Conservation (phyloP, 352 stramenopile genomes). For the Plasmopara muralis region DNA sequence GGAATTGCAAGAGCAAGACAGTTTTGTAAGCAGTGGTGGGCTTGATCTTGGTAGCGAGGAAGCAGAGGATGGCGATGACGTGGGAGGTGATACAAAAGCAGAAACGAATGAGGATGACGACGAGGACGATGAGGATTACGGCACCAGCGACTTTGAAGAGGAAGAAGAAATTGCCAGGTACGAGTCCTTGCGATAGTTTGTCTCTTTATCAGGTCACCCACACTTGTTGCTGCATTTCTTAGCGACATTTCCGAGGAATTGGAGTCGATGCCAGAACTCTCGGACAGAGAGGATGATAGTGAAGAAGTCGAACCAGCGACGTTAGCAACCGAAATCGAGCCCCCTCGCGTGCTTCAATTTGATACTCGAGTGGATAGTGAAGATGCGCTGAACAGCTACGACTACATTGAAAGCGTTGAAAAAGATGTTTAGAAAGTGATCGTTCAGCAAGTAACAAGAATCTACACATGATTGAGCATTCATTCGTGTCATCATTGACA, state of each 20-base stretch:
- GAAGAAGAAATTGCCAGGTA: constrained; percentile 72
- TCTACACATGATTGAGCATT: background rate
- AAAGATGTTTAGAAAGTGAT: constrained; percentile 29
- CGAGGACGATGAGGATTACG: constrained; percentile 53
- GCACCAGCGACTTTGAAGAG: constrained; percentile 81
- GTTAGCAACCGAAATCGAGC: constrained; percentile 4
- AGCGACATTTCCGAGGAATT: constrained; percentile 61
- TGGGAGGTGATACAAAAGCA: constrained; percentile 3
- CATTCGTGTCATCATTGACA: background rate
- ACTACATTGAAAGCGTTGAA: constrained; percentile 78
- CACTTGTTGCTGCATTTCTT: constrained; percentile 1
- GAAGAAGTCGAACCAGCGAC: constrained; percentile 4
- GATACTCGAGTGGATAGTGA: constrained; percentile 51
- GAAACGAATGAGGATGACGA: constrained; percentile 5
- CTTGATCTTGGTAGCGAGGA: constrained; percentile 1
- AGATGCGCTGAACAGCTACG: constrained; percentile 75
- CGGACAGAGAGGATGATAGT: constrained; percentile 36
- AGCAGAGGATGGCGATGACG: constrained; percentile 11
- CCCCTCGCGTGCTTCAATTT: constrained; percentile 21
- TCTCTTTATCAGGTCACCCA: background rate
- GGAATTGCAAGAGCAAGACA: constrained; percentile 47
- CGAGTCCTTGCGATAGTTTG: background rate
- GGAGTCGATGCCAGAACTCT: constrained; percentile 50
- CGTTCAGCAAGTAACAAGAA: background rate
- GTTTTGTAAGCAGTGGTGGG: constrained; percentile 18